Evolutionary conservation across 805 yeast species (phyloP).

Genomic region (Teunomyces cretensis): DNA sequence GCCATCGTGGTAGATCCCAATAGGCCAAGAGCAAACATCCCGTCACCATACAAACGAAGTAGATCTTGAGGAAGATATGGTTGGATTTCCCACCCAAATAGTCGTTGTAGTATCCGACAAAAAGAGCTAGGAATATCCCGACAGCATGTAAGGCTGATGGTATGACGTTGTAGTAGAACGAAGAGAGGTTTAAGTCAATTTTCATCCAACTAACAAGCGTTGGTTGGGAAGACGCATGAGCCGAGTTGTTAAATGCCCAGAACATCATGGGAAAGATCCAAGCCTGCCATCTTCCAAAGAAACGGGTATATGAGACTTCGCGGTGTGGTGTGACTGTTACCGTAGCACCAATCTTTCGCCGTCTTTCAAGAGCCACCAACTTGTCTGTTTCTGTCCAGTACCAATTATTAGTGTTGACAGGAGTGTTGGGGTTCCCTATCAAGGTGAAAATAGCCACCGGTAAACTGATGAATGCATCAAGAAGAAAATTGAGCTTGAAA

Average conservation of each 20-base stretch:
- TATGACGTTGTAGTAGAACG: conserved; percentile 37
- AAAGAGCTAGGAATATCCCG: conserved; percentile 37
- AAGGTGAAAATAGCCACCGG: conserved; percentile 18
- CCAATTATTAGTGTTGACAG: conserved; percentile 17
- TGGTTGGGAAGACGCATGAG: conserved; percentile 37
- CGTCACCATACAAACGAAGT: conserved; percentile 13
- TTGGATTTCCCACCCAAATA: conserved; percentile 27
- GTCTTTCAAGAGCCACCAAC: conserved; percentile 16
- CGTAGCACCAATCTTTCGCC: conserved; percentile 15
- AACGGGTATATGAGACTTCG: not conserved
- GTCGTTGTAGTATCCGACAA: conserved; percentile 37
- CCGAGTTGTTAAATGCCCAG: conserved; percentile 36
- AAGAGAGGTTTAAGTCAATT: conserved; percentile 27
- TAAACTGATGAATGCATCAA: conserved; percentile 18
- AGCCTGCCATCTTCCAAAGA: conserved; percentile 18
- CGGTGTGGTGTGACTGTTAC: conserved; percentile 5
- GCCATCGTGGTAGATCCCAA: conserved; percentile 20
- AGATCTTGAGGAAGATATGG: conserved; percentile 12
- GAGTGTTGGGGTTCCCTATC: conserved; percentile 19
- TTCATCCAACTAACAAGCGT: conserved; percentile 49
- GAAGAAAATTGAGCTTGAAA: conserved; percentile 18
- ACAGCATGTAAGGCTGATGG: conserved; percentile 41
- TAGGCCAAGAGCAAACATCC: conserved; percentile 17
- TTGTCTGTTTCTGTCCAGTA: conserved; percentile 4
- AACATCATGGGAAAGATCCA: conserved; percentile 25